These are phyloP conservation scores for Dactylonectria macrodidyma DNA, from an alignment of 2,329 filamentous ascomycete genomes.

Conservation along the genomic window DNA sequence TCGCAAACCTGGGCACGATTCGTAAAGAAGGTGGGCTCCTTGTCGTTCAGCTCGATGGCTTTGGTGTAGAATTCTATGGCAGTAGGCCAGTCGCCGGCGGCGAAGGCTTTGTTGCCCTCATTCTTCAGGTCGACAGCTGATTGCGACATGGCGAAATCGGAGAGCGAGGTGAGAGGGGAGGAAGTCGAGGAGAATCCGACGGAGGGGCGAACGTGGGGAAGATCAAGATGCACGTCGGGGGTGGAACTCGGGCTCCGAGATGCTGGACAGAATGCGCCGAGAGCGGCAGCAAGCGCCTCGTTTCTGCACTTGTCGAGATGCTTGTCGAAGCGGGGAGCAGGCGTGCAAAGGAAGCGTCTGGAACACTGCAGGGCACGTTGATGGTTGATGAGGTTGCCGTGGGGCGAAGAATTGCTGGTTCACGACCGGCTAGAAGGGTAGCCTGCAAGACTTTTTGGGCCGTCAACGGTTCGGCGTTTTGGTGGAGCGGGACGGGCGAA, in stretches of 20 bases:
- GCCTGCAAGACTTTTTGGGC: constrained; percentile 45
- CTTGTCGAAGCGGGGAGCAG: background rate
- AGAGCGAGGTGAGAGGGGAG: constrained; percentile 27
- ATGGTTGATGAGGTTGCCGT: constrained; percentile 31
- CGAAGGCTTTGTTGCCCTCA: constrained; percentile 94
- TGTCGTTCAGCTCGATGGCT: constrained; percentile 87
- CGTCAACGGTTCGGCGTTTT: constrained; percentile 36
- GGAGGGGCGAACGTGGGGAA: constrained; percentile 25
- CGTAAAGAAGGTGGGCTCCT: constrained; percentile 91
- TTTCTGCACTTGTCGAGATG: background rate
- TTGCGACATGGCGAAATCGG: constrained; percentile 61
- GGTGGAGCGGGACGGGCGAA: constrained; percentile 40
- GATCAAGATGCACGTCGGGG: constrained; percentile 32
- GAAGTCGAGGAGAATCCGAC: constrained; percentile 9
- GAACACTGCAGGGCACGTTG: constrained; percentile 20
- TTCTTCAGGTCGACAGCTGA: constrained; percentile 90
- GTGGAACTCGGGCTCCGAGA: constrained; percentile 36
- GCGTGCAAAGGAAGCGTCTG: constrained; percentile 23
- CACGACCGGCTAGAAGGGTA: constrained; percentile 39
- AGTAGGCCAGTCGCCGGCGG: constrained; percentile 85
- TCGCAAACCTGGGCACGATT: constrained; percentile 90
- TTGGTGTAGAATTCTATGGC: constrained; percentile 89
- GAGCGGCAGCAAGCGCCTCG: constrained; percentile 29
- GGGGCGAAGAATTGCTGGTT: constrained; percentile 34
- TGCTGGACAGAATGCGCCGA: constrained; percentile 44